phyloP scores from a whole-genome alignment of 768 basidiomycete genomes.

The Phylloporus scabripes region DNA sequence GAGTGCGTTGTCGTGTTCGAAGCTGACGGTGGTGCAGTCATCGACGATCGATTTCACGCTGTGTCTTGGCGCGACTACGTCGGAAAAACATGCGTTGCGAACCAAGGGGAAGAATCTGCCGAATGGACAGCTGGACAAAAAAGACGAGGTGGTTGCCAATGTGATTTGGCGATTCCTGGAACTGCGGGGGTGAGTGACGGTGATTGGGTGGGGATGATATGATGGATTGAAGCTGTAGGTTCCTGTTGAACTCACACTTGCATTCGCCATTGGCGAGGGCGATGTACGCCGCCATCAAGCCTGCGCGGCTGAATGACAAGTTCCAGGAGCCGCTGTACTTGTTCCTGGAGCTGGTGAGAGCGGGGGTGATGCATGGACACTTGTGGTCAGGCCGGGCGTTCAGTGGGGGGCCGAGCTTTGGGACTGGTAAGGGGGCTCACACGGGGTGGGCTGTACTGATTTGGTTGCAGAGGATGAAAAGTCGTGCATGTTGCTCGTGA shows the following conservation, averaged over 20 bases:
- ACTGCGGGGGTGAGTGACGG: constrained; percentile 66
- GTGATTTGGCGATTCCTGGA: constrained; percentile 98
- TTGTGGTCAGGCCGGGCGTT: constrained; percentile 84
- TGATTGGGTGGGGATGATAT: neutral
- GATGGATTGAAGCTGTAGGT: constrained; percentile 43
- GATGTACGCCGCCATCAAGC: constrained; percentile 76
- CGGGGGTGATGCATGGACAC: constrained; percentile 95
- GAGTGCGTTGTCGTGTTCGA: constrained; percentile 13
- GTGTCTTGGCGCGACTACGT: constrained; percentile 85
- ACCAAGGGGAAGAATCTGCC: constrained; percentile 64
- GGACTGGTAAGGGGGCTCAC: constrained; percentile 58
- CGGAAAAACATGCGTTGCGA: constrained; percentile 72
- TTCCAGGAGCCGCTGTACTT: constrained; percentile 96
- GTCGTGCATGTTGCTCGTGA: constrained; percentile 89
- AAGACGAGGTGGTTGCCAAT: constrained; percentile 97
- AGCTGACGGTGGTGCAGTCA: constrained; percentile 52
- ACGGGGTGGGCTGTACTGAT: constrained; percentile 23
- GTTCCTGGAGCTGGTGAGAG: constrained; percentile 91
- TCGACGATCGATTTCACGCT: constrained; percentile 96
- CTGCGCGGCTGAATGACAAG: constrained; percentile 87
- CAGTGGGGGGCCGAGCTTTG: constrained; percentile 94
- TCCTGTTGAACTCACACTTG: constrained; percentile 81
- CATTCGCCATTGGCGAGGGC: constrained; percentile 90
- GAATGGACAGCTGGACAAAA: constrained; percentile 73
- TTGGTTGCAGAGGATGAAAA: constrained; percentile 78